Conservation (phyloP, 1,284 basidiomycete species). For the Ceratobasidium sp. region DNA sequence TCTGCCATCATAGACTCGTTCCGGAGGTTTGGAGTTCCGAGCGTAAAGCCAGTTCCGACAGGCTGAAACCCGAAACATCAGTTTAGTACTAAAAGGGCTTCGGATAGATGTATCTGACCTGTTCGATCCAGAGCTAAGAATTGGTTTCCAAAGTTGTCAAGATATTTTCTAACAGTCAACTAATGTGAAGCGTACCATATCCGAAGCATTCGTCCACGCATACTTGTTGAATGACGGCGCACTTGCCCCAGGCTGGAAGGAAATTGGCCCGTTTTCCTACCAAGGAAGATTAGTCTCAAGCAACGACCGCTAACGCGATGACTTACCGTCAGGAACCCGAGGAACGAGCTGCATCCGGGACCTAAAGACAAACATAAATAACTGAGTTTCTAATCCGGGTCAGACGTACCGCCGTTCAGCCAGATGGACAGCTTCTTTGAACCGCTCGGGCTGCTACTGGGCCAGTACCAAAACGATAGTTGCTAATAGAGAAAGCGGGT, state of each 20-base stretch:
- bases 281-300: slow-evolving; percentile 10
- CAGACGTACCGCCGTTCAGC: slow-evolving; percentile 18
- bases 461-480: slow-evolving; percentile 51
- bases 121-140: too few relatives aligned
- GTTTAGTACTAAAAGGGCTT: neutral
- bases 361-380: neutral
- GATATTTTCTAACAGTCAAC: neutral
- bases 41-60: slow-evolving; percentile 58
- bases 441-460: slow-evolving; percentile 16
- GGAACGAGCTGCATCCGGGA: slow-evolving; percentile 27
- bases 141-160: neutral
- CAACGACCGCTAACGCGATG: neutral
- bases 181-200: slow-evolving; percentile 49
- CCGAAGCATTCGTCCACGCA: slow-evolving; percentile 58
- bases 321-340: slow-evolving; percentile 16
- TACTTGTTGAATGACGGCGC: slow-evolving; percentile 56
- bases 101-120: too few relatives aligned
- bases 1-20: slow-evolving; percentile 56
- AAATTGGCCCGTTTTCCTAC: slow-evolving; percentile 59
- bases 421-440: slow-evolving; percentile 22
- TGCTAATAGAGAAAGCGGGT: slow-evolving; percentile 5
- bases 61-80: slow-evolving; percentile 55
- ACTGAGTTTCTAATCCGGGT: slow-evolving; percentile 25
- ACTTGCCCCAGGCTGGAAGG: slow-evolving; percentile 55
- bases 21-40: slow-evolving; percentile 56